Base-by-base conservation (phyloP, 2,329 filamentous ascomycete species). In the Aureobasidium sp. region DNA sequence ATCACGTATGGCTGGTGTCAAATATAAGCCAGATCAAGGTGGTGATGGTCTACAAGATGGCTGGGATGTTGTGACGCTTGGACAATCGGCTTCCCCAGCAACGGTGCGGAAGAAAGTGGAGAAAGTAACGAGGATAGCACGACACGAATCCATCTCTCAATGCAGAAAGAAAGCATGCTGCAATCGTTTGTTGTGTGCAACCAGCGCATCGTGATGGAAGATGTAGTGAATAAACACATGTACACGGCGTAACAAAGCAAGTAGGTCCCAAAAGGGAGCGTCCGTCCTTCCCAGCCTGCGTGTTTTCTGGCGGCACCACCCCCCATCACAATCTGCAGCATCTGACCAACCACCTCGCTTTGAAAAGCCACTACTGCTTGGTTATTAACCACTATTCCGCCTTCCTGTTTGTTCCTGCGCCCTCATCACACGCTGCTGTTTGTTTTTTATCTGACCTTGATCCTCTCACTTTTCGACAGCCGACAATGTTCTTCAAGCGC, bases 401-500 rank as follows among this genome's bases (percentile, higher is more conserved):
- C 35, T 49, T 40, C 35, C 43, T 58, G 55, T 49, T 46, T 46
- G 35, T 57, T 57, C 53, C 42, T 49, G 27, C 42, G 27, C 40
- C 37, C 29, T 15, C 11, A 29, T 47, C 37, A 43, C 31, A 35
- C 38, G 37, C 37, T 29, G 58, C 37, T 40, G 37, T 60, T 46
- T 45, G 27, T 45, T 27, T 46, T 38, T 35, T 42, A 64, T 63
- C 63, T 60, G 63, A 58, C 62, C 61, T 62, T 61, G 60, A 64
- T 60, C 54, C 49, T 51, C 47, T 21, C 17, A 5, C 19, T 37
- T 33, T 27, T 29, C 35, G n/a, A 21, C 27, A 37, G 54, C 8
- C 17, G 10, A 67, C 69, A 70, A 74, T 70, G 77, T 78, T 79
- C 74, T 78, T 78, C 76, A 79, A 78, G 69, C 76, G 77, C 64